phyloP scores from a whole-genome alignment of 164 flowering plant genomes.

The Umbellularia californica region DNA sequence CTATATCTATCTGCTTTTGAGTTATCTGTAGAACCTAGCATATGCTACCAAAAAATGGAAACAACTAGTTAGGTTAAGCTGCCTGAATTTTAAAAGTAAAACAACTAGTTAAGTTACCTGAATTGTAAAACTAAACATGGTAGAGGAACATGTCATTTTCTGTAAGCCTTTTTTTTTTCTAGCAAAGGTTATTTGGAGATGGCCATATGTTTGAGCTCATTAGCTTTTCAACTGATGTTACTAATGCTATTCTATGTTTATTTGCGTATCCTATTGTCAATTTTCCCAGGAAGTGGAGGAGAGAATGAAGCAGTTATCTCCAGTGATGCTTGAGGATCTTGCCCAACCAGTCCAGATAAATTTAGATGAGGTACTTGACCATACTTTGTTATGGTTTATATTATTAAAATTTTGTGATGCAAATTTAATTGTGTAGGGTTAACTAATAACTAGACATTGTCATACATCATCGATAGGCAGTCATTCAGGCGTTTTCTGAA shows the following conservation, averaged over 20 bases:
- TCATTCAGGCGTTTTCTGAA: no score
- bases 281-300: slow-evolving; percentile 70
- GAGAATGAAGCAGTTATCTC: slow-evolving; percentile 58
- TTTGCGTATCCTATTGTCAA: background rate
- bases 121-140: background rate
- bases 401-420: background rate
- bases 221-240: no score
- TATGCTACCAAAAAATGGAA: background rate
- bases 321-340: slow-evolving; percentile 85
- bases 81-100: background rate
- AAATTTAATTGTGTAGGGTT: background rate
- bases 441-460: background rate
- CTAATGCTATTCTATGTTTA: no score
- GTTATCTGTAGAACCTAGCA: background rate
- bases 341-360: slow-evolving; percentile 71
- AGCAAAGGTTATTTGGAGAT: no score
- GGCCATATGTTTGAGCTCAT: no score
- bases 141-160: background rate
- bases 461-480: no score
- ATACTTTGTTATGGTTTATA: background rate
- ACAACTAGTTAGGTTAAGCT: background rate
- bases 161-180: no score
- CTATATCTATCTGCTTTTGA: background rate
- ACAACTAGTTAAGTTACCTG: background rate
- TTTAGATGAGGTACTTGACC: slow-evolving; percentile 54